Conservation (phyloP, 345 rosid genomes). For the Eucalyptus melliodora region DNA sequence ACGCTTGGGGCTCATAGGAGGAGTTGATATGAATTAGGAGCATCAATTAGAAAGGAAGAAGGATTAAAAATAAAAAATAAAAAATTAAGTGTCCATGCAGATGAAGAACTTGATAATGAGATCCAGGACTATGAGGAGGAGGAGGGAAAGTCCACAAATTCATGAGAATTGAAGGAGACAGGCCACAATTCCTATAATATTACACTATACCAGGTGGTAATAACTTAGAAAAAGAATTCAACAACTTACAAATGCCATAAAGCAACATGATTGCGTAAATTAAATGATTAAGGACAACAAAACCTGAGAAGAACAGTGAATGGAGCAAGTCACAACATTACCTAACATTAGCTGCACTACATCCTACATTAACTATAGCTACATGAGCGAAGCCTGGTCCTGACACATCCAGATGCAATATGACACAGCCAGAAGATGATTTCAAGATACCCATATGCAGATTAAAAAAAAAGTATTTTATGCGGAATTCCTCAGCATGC, state of each 20-base stretch:
- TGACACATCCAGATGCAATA: not conserved
- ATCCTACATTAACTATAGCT: not conserved
- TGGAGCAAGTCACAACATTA: not conserved
- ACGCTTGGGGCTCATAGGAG: not conserved
- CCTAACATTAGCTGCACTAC: not conserved
- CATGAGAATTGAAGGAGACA: not conserved
- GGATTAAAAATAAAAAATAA: not conserved
- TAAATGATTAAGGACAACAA: not conserved
- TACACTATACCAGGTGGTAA: not conserved
- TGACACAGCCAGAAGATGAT: not conserved
- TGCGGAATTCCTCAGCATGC: not conserved
- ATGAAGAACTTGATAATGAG: not conserved
- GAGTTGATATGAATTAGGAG: not conserved
- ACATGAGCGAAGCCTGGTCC: not conserved
- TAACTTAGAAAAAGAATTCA: not conserved
- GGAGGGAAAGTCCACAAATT: not conserved
- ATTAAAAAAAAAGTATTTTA: not conserved
- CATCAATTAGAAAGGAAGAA: not conserved
- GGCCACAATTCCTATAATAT: not conserved
- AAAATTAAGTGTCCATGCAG: not conserved
- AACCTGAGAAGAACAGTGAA: not conserved
- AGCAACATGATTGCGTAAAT: not conserved
- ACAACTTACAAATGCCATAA: not conserved
- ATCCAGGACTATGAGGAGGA: not conserved
- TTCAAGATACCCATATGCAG: not conserved